Base-by-base conservation (phyloP, 371 early-diverging fungal genomes). In the Batkoa obscura region DNA sequence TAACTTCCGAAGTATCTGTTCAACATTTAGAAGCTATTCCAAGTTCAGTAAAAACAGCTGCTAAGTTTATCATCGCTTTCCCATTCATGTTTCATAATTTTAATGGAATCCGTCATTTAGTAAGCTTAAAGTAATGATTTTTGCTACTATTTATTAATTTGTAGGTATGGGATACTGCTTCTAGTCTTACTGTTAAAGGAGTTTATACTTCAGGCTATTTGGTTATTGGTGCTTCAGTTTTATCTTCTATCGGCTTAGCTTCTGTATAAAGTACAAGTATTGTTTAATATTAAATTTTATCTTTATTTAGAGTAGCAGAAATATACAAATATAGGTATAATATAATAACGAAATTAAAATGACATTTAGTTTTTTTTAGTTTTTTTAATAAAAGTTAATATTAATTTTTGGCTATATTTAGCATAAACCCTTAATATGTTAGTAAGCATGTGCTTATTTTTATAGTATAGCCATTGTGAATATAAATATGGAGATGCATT, bases 51-150 rank as follows among this genome's bases (percentile, higher is more conserved):
- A 65, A 81, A 61, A 48, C 80, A n/a, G 62, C 70, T 1, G 78
- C 65, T 38, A 88, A 88, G 74, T 62, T 72, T 42, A 62, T 73
- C 41, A 38, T 89, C 52, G 81, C 84, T 42, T 60, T 66, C 55
- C 84, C 90, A 33, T 78, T 86, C 62, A 77, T 80, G 57, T 95
- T 72, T 80, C 94, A 95, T 72, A 62, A 75, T 43, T 73, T 86
- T 62, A 88, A 85, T 68, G 93, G 94, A 55, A 61, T 93, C 52
- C 80, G 94, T 59, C 91, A 90, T 66, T 77, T 94, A 86, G 79
- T 81, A 67, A 56, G 71, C 60, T 30, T 41, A 34, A 36, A 47
- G 1, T 52, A 17, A 15, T 33, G 10, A 38, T 47, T n/a, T 36
- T 50, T 13, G 30, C n/a, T 30, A 17, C 43, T 46, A 36, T 45